Percentiles rank a stretch among this genome's conserved stretches.
Conservation (phyloP, 805 yeast species). For the Saccharomycopsis sp. region DNA sequence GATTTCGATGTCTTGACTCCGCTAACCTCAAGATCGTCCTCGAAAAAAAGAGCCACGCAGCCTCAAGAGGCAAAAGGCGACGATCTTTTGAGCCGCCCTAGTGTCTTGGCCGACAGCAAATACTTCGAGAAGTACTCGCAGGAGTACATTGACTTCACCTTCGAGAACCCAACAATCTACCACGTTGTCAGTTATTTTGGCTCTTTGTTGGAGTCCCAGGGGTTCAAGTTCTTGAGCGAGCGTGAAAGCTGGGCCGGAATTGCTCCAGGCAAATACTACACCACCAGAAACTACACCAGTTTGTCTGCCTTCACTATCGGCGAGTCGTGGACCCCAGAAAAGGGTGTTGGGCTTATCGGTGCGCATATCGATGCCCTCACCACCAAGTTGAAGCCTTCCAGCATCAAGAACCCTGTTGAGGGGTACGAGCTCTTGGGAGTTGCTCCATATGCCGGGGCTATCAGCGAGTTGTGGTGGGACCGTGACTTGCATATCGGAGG, state of each 20-base stretch:
- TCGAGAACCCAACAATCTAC: conserved; percentile 64
- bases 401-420: conserved; percentile 52
- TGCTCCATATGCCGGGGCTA: conserved; percentile 76
- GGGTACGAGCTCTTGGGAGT: conserved; percentile 77
- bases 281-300: conserved; percentile 61
- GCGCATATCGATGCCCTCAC: conserved; percentile 73
- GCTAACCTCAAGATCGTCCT: neutral
- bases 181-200: conserved; percentile 58
- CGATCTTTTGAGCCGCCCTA: neutral
- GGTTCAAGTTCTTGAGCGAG: conserved; percentile 62
- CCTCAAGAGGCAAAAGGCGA: neutral
- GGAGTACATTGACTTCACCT: conserved; percentile 66
- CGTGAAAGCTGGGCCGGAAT: conserved; percentile 45
- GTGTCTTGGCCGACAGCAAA: conserved; percentile 13
- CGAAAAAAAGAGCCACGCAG: neutral
- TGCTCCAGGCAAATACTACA: conserved; percentile 53
- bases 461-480: conserved; percentile 67
- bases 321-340: conserved; percentile 51
- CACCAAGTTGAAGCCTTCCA: conserved; percentile 63
- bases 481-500: conserved; percentile 86
- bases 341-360: conserved; percentile 66
- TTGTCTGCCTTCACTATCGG: conserved; percentile 70
- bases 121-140: conserved; percentile 31
- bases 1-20: neutral
- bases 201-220: conserved; percentile 43